Evolutionary conservation across 495 filamentous ascomycete species (phyloP), one percentile per base, ranked within the genome.

Genomic region (Neurospora sp.): DNA sequence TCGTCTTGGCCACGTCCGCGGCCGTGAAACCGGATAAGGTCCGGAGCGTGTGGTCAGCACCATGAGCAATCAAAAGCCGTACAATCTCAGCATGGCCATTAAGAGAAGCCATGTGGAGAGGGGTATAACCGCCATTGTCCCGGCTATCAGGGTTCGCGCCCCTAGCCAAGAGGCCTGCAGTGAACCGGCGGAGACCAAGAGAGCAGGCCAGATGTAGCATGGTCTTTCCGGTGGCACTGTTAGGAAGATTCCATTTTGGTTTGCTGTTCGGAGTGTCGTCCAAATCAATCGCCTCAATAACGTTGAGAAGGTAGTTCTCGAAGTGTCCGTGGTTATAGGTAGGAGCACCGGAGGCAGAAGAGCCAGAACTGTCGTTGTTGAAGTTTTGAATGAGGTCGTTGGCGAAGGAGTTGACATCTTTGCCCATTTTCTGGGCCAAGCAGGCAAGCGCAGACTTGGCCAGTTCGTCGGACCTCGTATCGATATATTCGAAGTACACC

Each of bases 41-140:
- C 72, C 90, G 88, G 37, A 92, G 79, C 65, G 84, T 89, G 20
- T 91, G 87, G 79, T 93, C 90, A 8, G 92, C 93, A 22, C 93
- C 91, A 39, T 88, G 87, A 35, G 90, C 83, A 69, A 94, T 87
- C 39, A 97, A 88, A 22, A 90, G 87, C 70, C 90, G 87, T 10
- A 96, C 87, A 74, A 96, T 94, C 73, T 94, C 89, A 20, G 87
- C 83, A 77, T 93, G 90, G 42, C 90, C 88, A 80, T 90, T 89
- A 75, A 97, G 84, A n/a, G 92, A 89, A 39, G 94, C 94, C 75
- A 94, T 85, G 77, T 96, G 93, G 85, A 97, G 89, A 12, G 94
- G 89, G 12, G 92, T 92, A 79, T 93, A 94, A 38, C 94, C 94
- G 69, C 89, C 91, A 72, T 89, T 91, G 78, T 97, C 94, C 73